Base-by-base conservation (phyloP, 768 basidiomycete species). In the Clitopilus passeckerianus region DNA sequence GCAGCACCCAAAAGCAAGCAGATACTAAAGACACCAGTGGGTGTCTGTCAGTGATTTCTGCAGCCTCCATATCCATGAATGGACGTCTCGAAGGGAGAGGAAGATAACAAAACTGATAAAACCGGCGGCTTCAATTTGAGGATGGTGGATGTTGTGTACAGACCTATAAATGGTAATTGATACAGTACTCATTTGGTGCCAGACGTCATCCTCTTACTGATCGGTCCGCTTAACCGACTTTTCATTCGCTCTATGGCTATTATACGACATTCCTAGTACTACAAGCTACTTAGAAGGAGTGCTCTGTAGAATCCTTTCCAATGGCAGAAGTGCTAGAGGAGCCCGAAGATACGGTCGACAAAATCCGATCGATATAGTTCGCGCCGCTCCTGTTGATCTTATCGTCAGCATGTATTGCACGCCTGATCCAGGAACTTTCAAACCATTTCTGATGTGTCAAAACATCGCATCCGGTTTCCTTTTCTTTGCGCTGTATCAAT, bases 401-500 rank as follows among this genome's bases (percentile, higher is more conserved):
- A 35, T 41, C 43, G 41, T 53, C 14, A 53, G 12, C 52, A 53
- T 27, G 35, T 57, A 22, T 12, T 44, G 20, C 46, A 46, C 55
- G 20, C 6, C 8, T 10, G 53, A 54, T 53, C 56, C 41, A 23
- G 55, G 18, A 50, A 53, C 41, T n/a, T 18, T 73, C 80, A 59
- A 41, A 86, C 93, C 94, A 97, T 80, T 94, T 95, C 75, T 96
- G 93, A 72, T 96, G 93, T 2, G 91, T 96, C 53, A 95, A 77
- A 33, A 96, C 93, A 70, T 96, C 93, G 60, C 89, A 90, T 34
- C 90, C 90, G 55, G 94, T 83, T 65, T 89, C 92, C 72, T 88
- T 90, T 73, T 96, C 93, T 71, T 91, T 93, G 63, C 85, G 78
- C 68, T 96, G 93, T 54, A 95, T 84, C 18, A 93, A 84, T 60